Conservation (phyloP, 2,329 filamentous ascomycete species). For the Pseudopyricularia cyperi region DNA sequence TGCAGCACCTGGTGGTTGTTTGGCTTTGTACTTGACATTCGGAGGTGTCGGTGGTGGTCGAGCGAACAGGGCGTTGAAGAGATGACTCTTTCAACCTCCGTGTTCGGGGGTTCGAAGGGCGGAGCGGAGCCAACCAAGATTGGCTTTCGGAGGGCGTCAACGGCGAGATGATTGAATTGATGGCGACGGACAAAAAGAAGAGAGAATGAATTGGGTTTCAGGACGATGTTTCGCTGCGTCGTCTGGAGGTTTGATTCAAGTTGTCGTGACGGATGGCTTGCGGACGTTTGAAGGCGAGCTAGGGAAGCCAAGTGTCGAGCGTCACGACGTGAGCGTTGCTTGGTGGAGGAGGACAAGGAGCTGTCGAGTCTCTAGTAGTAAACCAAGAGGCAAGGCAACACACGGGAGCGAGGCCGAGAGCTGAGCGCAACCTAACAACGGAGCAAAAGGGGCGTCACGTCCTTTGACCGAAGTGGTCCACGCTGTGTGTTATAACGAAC, state of each 20-base stretch:
- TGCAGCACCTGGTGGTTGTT: constrained; percentile 21
- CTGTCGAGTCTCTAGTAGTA: not conserved
- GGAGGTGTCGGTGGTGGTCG: constrained; percentile 18
- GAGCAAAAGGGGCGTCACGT: constrained; percentile 4
- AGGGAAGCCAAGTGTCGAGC: not conserved
- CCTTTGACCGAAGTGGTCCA: constrained; percentile 3
- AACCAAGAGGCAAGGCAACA: not conserved
- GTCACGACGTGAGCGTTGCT: not conserved
- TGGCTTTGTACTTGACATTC: constrained; percentile 26
- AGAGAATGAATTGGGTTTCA: not conserved
- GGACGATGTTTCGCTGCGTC: not conserved
- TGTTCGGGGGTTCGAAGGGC: constrained; percentile 15
- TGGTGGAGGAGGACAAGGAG: not conserved
- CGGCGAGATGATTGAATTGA: not conserved
- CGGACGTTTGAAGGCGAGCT: not conserved
- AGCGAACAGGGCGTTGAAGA: constrained; percentile 30
- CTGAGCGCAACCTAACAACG: constrained; percentile 3
- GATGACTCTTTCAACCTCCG: constrained; percentile 31
- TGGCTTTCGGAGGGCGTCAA: not conserved
- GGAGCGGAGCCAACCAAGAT: constrained; percentile 5
- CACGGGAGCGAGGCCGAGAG: not conserved
- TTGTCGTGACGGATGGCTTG: not conserved
- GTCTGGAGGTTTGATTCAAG: not conserved
- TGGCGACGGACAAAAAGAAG: not conserved
- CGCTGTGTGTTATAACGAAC: constrained; percentile 3